phyloP scores from a whole-genome alignment of 1,139 yeast genomes.

The Petasospora fabianii region DNA sequence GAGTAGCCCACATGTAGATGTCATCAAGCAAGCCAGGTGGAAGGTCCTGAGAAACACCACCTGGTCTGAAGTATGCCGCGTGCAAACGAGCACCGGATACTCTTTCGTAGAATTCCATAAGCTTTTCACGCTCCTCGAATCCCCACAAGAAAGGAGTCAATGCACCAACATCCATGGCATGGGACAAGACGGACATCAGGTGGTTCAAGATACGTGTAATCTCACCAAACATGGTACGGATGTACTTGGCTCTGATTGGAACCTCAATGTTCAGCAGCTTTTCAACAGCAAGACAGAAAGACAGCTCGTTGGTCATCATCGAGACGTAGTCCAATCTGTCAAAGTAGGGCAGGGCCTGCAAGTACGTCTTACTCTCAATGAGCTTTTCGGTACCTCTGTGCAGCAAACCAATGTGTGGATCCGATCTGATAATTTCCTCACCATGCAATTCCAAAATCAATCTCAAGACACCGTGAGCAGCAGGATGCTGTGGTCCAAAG shows the following conservation, averaged over 20 bases:
- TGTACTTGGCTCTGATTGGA: conserved; percentile 80
- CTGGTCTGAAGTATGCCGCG: conserved; percentile 86
- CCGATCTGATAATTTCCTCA: conserved; percentile 82
- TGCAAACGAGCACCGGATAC: conserved; percentile 90
- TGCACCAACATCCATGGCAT: conserved; percentile 95
- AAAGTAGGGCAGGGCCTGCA: conserved; percentile 85
- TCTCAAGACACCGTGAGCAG: conserved; percentile 91
- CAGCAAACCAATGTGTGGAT: conserved; percentile 84
- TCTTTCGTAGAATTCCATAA: conserved; percentile 91
- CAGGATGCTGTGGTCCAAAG: conserved; percentile 94
- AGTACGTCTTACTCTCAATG: conserved; percentile 78
- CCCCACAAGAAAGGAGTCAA: conserved; percentile 94
- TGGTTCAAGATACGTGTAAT: conserved; percentile 83
- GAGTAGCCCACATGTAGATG: conserved; percentile 95
- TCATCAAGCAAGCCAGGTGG: conserved; percentile 87
- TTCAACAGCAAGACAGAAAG: conserved; percentile 80
- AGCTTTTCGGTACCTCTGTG: conserved; percentile 90
- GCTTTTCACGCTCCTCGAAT: conserved; percentile 88
- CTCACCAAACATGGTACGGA: conserved; percentile 84
- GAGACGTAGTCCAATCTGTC: conserved; percentile 87
- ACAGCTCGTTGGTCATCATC: conserved; percentile 92
- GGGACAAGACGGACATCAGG: conserved; percentile 82
- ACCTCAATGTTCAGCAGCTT: conserved; percentile 82
- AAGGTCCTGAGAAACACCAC: conserved; percentile 87
- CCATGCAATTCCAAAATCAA: conserved; percentile 83